Percentiles rank a stretch among this genome's conserved stretches.
Conservation (phyloP, 768 basidiomycete genomes). For the Mycena amicta region DNA sequence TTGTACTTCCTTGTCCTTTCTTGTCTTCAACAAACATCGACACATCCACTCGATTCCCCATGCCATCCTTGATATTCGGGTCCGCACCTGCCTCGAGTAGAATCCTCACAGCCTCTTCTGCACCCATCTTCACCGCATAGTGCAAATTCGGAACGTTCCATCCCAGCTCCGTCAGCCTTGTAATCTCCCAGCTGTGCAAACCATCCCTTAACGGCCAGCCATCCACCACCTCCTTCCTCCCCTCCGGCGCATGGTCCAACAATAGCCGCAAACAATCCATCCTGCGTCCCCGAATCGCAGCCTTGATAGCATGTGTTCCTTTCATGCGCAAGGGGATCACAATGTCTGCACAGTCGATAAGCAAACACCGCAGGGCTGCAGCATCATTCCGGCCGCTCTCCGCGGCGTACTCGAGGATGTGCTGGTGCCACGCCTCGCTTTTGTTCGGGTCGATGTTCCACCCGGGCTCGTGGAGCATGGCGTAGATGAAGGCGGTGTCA, state of each 20-base stretch:
- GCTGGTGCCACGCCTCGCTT: not conserved
- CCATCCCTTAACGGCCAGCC: slow-evolving; percentile 4
- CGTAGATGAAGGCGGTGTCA: slow-evolving; percentile 5
- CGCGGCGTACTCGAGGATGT: not conserved
- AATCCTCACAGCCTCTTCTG: not conserved
- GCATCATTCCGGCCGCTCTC: not conserved
- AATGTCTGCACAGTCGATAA: slow-evolving; percentile 5
- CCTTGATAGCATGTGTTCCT: slow-evolving; percentile 5
- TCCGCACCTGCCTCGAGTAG: too few relatives aligned
- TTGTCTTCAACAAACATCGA: too few relatives aligned
- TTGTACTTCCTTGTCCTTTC: too few relatives aligned
- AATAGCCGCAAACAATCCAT: slow-evolving; percentile 1
- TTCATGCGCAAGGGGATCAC: not conserved
- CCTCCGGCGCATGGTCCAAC: slow-evolving; percentile 10
- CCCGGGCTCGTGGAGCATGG: not conserved
- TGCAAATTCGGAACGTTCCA: slow-evolving; percentile 14
- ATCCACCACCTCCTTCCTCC: slow-evolving; percentile 2
- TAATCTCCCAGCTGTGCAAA: not conserved
- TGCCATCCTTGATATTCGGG: too few relatives aligned
- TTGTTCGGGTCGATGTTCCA: slow-evolving; percentile 9
- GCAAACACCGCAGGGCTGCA: slow-evolving; percentile 8
- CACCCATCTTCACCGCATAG: not conserved
- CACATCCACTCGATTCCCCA: too few relatives aligned
- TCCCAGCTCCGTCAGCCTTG: not conserved
- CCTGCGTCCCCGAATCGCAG: not conserved